These are phyloP conservation scores for Voacanga thouarsii DNA, from an alignment of 257 asterid species.

Conservation along the genomic window DNA sequence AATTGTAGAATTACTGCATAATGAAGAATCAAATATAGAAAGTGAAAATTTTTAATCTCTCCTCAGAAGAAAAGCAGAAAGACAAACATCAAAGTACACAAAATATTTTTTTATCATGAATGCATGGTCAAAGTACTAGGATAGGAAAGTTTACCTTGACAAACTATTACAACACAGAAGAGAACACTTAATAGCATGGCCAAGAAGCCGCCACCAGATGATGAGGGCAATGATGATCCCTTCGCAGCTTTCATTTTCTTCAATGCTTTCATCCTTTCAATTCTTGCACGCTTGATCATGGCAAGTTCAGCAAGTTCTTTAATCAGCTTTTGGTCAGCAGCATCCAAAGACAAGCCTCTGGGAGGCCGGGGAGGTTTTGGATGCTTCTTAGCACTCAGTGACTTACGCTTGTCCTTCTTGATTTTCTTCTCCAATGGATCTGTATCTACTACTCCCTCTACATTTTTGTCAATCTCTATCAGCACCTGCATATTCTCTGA, in stretches of 20 bases:
- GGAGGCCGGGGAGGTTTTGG: conserved; percentile 92
- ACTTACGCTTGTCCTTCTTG: conserved; percentile 42
- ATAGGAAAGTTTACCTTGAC: conserved; percentile 50
- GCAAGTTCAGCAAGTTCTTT: conserved; percentile 70
- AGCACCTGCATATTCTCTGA: conserved; percentile 22
- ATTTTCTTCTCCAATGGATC: conserved; percentile 31
- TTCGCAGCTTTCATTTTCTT: conserved; percentile 67
- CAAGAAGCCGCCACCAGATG: conserved; percentile 51
- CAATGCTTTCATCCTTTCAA: conserved; percentile 71
- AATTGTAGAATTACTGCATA: no score
- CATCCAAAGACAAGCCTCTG: conserved; percentile 67
- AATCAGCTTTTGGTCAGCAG: conserved; percentile 80
- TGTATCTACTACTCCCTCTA: neutral
- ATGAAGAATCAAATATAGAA: no score
- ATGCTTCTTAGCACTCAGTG: conserved; percentile 63
- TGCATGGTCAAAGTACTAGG: neutral
- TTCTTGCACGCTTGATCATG: conserved; percentile 66
- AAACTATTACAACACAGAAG: conserved; percentile 56
- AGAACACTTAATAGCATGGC: conserved; percentile 68
- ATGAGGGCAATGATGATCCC: conserved; percentile 35
- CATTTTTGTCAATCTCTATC: conserved; percentile 20
- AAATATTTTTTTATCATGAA: neutral
- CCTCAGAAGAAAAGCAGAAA: no score
- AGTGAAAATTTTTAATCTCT: no score
- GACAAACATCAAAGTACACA: neutral